Evolutionary conservation across 192 early-diverging fungal genomes (phyloP), one percentile per base, ranked within the genome.

Genomic region (Entomortierella beljakovae): DNA sequence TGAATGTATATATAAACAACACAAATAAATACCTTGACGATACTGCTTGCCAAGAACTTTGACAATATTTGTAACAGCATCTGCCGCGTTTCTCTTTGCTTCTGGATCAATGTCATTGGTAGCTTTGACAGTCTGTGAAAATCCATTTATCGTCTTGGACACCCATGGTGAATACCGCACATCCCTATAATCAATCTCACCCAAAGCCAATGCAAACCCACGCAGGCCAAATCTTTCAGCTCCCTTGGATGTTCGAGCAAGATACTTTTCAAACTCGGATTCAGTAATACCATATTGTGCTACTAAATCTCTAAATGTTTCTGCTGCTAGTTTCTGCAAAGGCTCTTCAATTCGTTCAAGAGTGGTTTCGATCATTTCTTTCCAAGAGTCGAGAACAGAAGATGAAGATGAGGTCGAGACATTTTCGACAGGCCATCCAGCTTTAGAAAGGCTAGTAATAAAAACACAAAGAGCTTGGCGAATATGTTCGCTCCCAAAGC

Each of bases 271-370:
- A 22, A 88, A 49, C 29, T 87, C 86, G 9, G 60, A 29, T 31
- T 46, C 32, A 6, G 43, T 40, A 15, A 89, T 75, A 22, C 85
- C 85, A 58, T 86, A 86, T 1, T 70, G 67, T 0, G 52, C 51
- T 16, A 82, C 60, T 25, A 90, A 1, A 4, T 84, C 76, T 11
- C 82, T 81, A 61, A 88, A 83, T 9, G 88, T 86, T 18, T 49
- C 31, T 1, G 85, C 72, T 29, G 87, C 88, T 53, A 81, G 56
- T 37, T 75, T 72, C 61, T 92, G 91, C 16, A 92, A 86, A 60
- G 68, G 65, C 53, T 92, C 90, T 64, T 94, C 93, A 32, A 85
- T 84, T 20, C 92, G 87, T 37, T 85, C 84, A n/a, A 94, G 70
- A 23, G 87, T 86, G 10, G 58, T 80, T 28, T 81, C 53, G 0